phyloP scores from a whole-genome alignment of 768 basidiomycete species.

The Asterophora lycoperdoides region DNA sequence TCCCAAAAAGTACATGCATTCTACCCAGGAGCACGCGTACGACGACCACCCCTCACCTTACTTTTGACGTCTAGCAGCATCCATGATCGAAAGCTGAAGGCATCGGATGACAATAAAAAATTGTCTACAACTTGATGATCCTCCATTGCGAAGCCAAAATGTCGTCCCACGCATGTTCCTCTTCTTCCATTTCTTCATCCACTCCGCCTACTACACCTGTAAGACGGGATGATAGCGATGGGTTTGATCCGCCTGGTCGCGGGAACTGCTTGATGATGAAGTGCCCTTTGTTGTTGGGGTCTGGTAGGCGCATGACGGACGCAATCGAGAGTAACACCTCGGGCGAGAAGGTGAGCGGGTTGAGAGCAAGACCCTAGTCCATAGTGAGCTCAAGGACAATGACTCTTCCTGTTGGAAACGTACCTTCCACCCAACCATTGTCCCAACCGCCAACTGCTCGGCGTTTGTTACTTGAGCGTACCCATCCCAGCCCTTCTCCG shows the following conservation, averaged over 20 bases:
- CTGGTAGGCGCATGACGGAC: conserved; percentile 26
- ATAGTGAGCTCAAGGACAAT: neutral
- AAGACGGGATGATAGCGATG: conserved; percentile 21
- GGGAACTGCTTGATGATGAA: conserved; percentile 16
- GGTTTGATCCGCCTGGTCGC: conserved; percentile 14
- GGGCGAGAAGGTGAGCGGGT: conserved; percentile 55
- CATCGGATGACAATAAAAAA: conserved; percentile 1
- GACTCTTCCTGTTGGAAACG: conserved; percentile 7
- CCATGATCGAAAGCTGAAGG: neutral
- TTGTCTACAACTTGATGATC: conserved; percentile 10
- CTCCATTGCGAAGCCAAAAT: conserved; percentile 19
- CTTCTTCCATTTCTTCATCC: conserved; percentile 19
- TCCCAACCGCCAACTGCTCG: conserved; percentile 26
- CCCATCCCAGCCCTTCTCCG: conserved; percentile 30
- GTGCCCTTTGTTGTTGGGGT: conserved; percentile 1
- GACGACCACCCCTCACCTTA: conserved; percentile 7
- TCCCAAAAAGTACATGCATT: conserved; percentile 6
- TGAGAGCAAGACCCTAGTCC: conserved; percentile 52
- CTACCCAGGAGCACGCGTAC: neutral
- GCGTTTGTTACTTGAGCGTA: conserved; percentile 20
- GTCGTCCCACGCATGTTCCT: conserved; percentile 20
- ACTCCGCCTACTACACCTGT: conserved; percentile 7
- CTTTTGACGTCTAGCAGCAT: neutral
- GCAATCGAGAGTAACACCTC: conserved; percentile 52
- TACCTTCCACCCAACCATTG: conserved; percentile 50